A percentile compares a stretch with the other conserved stretches of the same genome.
Conservation (phyloP, 2,329 filamentous ascomycete genomes). For the Tolypocladium album region DNA sequence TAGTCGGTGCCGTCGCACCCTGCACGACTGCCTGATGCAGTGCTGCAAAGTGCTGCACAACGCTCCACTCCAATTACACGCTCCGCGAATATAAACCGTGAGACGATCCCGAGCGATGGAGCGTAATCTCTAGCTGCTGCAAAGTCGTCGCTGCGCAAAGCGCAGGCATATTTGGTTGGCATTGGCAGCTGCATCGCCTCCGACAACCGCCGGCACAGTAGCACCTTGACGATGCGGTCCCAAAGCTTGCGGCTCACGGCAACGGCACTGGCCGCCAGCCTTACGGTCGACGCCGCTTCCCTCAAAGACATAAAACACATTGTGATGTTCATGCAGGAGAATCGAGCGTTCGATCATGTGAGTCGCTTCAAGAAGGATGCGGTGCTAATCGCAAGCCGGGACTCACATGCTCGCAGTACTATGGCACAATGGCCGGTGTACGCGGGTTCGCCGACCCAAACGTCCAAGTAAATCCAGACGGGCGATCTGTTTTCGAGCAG, state of each 20-base stretch:
- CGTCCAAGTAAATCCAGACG: constrained; percentile 17
- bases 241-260: not conserved
- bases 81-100: not conserved
- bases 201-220: not conserved
- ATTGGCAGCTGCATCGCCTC: not conserved
- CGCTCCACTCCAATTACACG: not conserved
- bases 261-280: constrained; percentile 7
- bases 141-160: not conserved
- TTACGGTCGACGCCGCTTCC: constrained; percentile 20
- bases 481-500: constrained; percentile 37
- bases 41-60: not conserved
- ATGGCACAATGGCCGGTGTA: constrained; percentile 42
- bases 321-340: constrained; percentile 45
- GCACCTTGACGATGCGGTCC: not conserved
- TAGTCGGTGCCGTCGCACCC: not conserved
- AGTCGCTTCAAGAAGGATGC: constrained; percentile 1
- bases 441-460: constrained; percentile 39
- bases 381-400: not conserved
- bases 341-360: constrained; percentile 21
- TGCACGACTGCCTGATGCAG: not conserved
- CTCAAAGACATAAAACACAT: constrained; percentile 43
- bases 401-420: constrained; percentile 27
- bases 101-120: not conserved
- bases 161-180: not conserved
- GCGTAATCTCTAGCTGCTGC: not conserved